Evolutionary conservation across 2,329 filamentous ascomycete species (phyloP).

Genomic region (Elsinoe ampelina): DNA sequence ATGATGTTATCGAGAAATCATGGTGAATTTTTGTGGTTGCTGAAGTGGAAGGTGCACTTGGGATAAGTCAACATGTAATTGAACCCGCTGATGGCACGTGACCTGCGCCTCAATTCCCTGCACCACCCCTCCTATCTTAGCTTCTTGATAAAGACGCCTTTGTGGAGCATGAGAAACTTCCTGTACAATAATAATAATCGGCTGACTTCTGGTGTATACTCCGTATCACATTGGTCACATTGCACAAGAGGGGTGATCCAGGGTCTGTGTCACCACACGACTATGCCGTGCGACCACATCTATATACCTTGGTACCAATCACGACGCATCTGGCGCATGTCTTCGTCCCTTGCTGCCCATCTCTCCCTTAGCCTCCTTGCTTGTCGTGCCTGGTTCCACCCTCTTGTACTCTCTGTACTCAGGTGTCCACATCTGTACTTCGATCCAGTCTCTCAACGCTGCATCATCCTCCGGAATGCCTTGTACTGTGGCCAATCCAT

Average conservation of each 20-base stretch:
- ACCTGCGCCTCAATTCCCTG: neutral
- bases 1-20: neutral
- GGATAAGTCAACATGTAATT: neutral
- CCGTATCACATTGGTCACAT: too few relatives aligned
- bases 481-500: slow-evolving; percentile 56
- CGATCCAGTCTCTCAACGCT: slow-evolving; percentile 60
- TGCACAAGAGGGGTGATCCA: too few relatives aligned
- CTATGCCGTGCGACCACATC: too few relatives aligned
- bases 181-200: too few relatives aligned
- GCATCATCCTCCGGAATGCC: slow-evolving; percentile 52
- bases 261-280: too few relatives aligned
- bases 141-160: too few relatives aligned
- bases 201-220: too few relatives aligned
- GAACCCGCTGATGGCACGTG: neutral
- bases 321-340: slow-evolving; percentile 7
- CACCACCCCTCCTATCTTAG: too few relatives aligned
- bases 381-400: slow-evolving; percentile 45
- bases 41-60: neutral
- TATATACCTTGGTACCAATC: neutral
- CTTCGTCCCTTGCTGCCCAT: slow-evolving; percentile 31
- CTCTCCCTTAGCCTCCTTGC: slow-evolving; percentile 51
- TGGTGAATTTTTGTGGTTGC: neutral
- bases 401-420: slow-evolving; percentile 55
- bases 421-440: slow-evolving; percentile 72
- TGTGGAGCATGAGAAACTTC: too few relatives aligned